These are phyloP conservation scores for bread wheat (Triticum aestivum) DNA, from an alignment of 176 grass and related monocot genomes.

Conservation along the genomic window IWGSC_CS_RefSeq_v2.1 NC_057811.1:351372239-351372738, in stretches of 20 bases:
- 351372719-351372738: too few species aligned
- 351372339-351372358: neutral
- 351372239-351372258: neutral
- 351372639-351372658: constrained; percentile 1
- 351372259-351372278: neutral
- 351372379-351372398: neutral
- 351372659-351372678: neutral
- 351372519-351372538: neutral
- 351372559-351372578: neutral
- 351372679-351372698: neutral
- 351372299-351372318: neutral
- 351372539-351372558: neutral
- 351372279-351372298: neutral
- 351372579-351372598: constrained; percentile 7
- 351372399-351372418: neutral
- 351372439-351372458: neutral
- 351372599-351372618: neutral
- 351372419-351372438: neutral
- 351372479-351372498: constrained; percentile 12
- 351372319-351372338: neutral
- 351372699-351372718: neutral
- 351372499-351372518: neutral
- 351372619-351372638: neutral
- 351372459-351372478: constrained; percentile 22
- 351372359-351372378: neutral